Base-by-base conservation (phyloP, 2,329 filamentous ascomycete genomes). In the Allantophomopsis lycopodina region DNA sequence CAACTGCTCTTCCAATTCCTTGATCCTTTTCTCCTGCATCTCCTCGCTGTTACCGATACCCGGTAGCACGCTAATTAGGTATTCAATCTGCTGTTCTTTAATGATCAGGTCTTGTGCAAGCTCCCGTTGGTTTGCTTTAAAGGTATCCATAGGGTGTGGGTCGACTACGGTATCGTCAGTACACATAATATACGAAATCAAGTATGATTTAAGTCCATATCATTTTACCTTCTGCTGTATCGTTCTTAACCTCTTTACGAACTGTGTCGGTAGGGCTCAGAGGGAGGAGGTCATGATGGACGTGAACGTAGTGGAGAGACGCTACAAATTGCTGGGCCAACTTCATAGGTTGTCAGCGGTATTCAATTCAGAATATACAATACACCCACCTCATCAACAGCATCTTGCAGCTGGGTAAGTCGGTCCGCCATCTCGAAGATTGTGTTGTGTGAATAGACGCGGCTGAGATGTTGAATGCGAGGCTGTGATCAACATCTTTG, bases 31-130 rank as follows among this genome's bases (percentile, higher is more conserved):
- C 54, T 83, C 71, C 58, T 93, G 85, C 52, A 87, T 80, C 45
- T 72, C 67, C 56, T 89, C 82, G 52, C 80, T 89, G 45, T 79
- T 83, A 35, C 85, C 80, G 16, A 91, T 64, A 0, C 85, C 85
- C 0, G 85, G 85, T 2, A 93, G 66, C 16, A 71, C 73, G 13
- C 77, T 80, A 42, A 89, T 83, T 36, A 91, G 63, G 35, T 74
- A 67, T 57, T 91, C 84, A 45, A 91, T 86, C 61, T 89, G 82
- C 61, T 88, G 83, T 51, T 87, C 80, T 53, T 88, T 86, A 42
- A 83, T 58, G 42, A 89, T 78, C 18, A 91, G 65, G 55, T 89
- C 84, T 45, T 74, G 72, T 31, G 83, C 81, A 39, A 91, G 66
- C 57, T 89, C 83, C 44, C 76, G 66, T 54, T 86, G 71, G 36